Evolutionary conservation across 805 yeast genomes (phyloP), one percentile per base, ranked within the genome.

Genomic region (Candida sphagnicola): DNA sequence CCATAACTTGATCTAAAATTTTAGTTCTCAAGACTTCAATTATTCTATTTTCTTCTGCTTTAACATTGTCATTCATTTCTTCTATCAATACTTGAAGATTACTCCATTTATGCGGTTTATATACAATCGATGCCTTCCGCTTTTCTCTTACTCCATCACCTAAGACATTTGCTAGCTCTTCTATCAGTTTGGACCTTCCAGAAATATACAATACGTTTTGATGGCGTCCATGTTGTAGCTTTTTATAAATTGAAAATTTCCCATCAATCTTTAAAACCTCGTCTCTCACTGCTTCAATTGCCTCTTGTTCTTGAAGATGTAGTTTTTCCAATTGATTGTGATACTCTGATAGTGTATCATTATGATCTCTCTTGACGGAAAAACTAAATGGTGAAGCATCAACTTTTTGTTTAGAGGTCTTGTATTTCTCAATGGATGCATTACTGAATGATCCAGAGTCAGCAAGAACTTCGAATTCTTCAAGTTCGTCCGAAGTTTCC

Each of bases 21-120:
- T 65, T 59, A 2, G 43, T 42, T 28, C 78, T 71, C 26, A 89
- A 63, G 1, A 58, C 54, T 3, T 67, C 66, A 4, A 88, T 58
- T 5, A 87, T 68, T 1, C 42, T 47, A 2, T 61, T 61, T 54
- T 90, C 96, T 40, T 77, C 80, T 2, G 49, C 49, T 11, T 65
- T 63, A 3, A 88, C 83, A 17, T 62, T 58, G 3, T 65, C 61
- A n/a, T 66, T 65, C 3, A 72, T 53, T 1, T 61, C 52, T 16
- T 76, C 75, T 12, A 82, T 58, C 4, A 61, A 51, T 0, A 85
- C 85, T 18, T 86, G 64, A 1, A 62, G 48, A 1, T 69, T 57
- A 79, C 89, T 80, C 54, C 75, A 69, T 1, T 65, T 57, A 21
- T 64, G 59, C 0, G 70, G 60, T 15, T 81, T 53, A 61, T 74